Evolutionary conservation across 371 early-diverging fungal species (phyloP).

Genomic region (Mucor saturninus): DNA sequence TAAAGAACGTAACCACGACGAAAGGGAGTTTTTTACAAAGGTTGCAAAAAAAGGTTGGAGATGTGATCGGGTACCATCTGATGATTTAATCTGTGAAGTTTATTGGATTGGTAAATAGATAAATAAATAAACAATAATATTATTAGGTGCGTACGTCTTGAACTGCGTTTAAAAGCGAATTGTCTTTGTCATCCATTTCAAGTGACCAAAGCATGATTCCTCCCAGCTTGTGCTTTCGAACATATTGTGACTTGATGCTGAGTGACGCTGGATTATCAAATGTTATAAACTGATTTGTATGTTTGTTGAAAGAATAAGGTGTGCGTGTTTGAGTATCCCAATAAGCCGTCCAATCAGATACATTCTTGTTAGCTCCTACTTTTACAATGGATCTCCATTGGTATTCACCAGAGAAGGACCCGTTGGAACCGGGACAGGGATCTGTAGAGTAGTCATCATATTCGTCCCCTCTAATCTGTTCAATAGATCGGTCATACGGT

Average conservation of each 20-base stretch:
- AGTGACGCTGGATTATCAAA: constrained; percentile 59
- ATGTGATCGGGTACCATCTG: constrained; percentile 14
- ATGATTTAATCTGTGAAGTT: constrained; percentile 32
- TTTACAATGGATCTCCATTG: constrained; percentile 29
- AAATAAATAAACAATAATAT: neutral
- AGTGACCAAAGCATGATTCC: constrained; percentile 62
- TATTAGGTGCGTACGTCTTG: constrained; percentile 18
- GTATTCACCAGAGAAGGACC: constrained; percentile 29
- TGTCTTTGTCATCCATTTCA: constrained; percentile 31
- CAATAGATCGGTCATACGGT: constrained; percentile 13
- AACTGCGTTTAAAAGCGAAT: constrained; percentile 21
- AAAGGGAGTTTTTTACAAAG: constrained; percentile 47
- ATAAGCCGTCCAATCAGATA: constrained; percentile 26
- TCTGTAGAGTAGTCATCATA: constrained; percentile 31
- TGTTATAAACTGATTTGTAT: constrained; percentile 48
- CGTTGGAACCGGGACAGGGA: constrained; percentile 25
- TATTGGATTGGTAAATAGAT: constrained; percentile 32
- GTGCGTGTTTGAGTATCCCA: constrained; percentile 53
- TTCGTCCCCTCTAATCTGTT: constrained; percentile 32
- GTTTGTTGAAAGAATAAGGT: constrained; percentile 56
- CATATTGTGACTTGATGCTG: constrained; percentile 49
- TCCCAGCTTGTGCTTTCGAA: constrained; percentile 39
- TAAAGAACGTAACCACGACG: constrained; percentile 52
- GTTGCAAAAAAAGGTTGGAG: constrained; percentile 26
- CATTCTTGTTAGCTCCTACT: constrained; percentile 10